phyloP scores from a whole-genome alignment of 75 land plant species.

The Sequoiadendron giganteum region DNA sequence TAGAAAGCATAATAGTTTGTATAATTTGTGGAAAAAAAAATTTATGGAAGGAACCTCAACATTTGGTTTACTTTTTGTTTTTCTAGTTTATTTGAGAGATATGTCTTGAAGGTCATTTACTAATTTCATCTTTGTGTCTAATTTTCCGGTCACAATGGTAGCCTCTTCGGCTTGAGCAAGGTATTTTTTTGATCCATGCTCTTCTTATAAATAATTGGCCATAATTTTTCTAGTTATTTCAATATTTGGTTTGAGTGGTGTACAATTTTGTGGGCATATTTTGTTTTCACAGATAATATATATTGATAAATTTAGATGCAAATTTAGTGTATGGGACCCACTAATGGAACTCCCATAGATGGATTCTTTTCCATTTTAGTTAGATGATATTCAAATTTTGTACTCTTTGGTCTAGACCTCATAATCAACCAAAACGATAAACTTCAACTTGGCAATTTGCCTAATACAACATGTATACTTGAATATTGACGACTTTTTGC shows the following conservation, averaged over 20 bases:
- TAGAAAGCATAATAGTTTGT: background rate
- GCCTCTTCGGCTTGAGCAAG: constrained; percentile 76
- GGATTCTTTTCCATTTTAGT: background rate
- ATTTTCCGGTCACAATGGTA: constrained; percentile 23
- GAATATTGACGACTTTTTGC: background rate
- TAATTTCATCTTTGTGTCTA: background rate
- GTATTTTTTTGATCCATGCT: constrained; percentile 27
- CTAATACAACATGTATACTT: too few relatives aligned
- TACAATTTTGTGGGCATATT: background rate
- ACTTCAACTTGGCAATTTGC: too few relatives aligned
- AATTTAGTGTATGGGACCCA: background rate
- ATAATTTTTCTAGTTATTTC: background rate
- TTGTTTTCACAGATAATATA: background rate
- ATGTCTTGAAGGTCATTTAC: background rate
- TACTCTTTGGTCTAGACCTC: background rate
- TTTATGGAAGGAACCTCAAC: background rate
- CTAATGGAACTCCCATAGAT: background rate
- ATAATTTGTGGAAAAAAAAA: background rate
- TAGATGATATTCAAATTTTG: background rate
- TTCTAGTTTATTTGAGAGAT: background rate
- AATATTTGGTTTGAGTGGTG: background rate
- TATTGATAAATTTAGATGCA: background rate
- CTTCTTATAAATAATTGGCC: background rate
- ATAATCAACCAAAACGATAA: background rate
- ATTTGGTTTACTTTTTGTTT: background rate